Evolutionary conservation across 495 filamentous ascomycete species (phyloP).

Genomic region (Chlorociboria aeruginascens): DNA sequence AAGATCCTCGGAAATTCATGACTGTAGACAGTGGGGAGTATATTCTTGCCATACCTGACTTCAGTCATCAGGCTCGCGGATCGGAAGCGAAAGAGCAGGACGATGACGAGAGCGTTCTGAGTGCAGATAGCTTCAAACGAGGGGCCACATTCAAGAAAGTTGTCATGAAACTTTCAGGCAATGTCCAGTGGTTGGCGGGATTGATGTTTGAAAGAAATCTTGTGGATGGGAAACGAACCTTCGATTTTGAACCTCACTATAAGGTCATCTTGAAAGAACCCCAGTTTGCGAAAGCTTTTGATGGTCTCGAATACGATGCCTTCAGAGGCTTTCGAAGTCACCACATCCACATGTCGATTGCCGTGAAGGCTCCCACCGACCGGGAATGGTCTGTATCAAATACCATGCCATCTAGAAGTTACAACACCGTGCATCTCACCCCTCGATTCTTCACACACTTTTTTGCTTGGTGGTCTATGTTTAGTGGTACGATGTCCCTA

Average conservation of each 20-base stretch:
- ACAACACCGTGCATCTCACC: slow-evolving; percentile 87
- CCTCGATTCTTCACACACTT: slow-evolving; percentile 97
- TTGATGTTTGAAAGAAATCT: slow-evolving; percentile 84
- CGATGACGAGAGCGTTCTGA: slow-evolving; percentile 51
- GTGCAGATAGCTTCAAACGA: slow-evolving; percentile 54
- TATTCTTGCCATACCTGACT: slow-evolving; percentile 86
- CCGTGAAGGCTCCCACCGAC: slow-evolving; percentile 70
- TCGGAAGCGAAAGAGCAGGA: slow-evolving; percentile 33
- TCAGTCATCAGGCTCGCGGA: slow-evolving; percentile 72
- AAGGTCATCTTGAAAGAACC: slow-evolving; percentile 79
- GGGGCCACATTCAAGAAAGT: slow-evolving; percentile 89
- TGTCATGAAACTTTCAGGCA: slow-evolving; percentile 93
- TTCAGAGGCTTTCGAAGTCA: slow-evolving; percentile 90
- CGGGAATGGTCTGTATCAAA: slow-evolving; percentile 69
- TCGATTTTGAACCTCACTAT: slow-evolving; percentile 86
- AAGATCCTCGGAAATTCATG: slow-evolving; percentile 89
- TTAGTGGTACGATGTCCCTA: slow-evolving; percentile 88
- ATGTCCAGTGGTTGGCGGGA: slow-evolving; percentile 81
- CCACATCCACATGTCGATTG: slow-evolving; percentile 87
- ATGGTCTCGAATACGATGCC: slow-evolving; percentile 65
- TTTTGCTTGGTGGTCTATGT: slow-evolving; percentile 95
- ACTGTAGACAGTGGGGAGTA: slow-evolving; percentile 90
- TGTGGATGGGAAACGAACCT: slow-evolving; percentile 51
- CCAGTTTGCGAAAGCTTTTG: slow-evolving; percentile 47
- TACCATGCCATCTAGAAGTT: slow-evolving; percentile 64